These are phyloP conservation scores for Paraphaeosphaeria minitans DNA, from an alignment of 2,329 filamentous ascomycete species.

Conservation along the genomic window DNA sequence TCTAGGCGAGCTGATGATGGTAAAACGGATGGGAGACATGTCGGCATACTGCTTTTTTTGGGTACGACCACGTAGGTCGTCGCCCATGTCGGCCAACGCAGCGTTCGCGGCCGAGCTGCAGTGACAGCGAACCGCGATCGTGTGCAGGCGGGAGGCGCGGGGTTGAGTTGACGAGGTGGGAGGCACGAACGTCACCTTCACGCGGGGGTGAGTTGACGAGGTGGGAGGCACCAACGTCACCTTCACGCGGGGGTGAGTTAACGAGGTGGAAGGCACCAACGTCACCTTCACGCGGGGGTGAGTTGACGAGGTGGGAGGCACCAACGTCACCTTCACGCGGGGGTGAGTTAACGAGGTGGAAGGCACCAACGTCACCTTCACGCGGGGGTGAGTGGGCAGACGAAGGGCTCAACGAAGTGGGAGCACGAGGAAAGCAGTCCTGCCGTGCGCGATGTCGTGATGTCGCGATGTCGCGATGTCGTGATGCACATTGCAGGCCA, in stretches of 20 bases:
- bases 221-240: background rate
- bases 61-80: conserved; percentile 21
- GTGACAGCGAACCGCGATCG: conserved; percentile 26
- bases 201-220: background rate
- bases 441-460: conserved; percentile 5
- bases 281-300: too few species aligned
- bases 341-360: too few species aligned
- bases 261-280: too few species aligned
- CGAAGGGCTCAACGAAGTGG: too few species aligned
- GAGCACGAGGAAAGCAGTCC: background rate
- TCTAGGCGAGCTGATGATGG: conserved; percentile 25
- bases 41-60: background rate
- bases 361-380: too few species aligned
- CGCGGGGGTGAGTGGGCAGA: too few species aligned
- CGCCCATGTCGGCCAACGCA: conserved; percentile 26
- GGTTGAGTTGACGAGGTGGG: background rate
- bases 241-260: too few species aligned
- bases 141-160: conserved; percentile 17
- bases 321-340: too few species aligned
- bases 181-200: background rate
- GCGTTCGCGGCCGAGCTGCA: conserved; percentile 24
- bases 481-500: conserved; percentile 7
- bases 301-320: too few species aligned
- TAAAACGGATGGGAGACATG: conserved; percentile 6
- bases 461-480: background rate